phyloP scores from a whole-genome alignment of 192 early-diverging fungal species.

The Entomortierella lignicola region DNA sequence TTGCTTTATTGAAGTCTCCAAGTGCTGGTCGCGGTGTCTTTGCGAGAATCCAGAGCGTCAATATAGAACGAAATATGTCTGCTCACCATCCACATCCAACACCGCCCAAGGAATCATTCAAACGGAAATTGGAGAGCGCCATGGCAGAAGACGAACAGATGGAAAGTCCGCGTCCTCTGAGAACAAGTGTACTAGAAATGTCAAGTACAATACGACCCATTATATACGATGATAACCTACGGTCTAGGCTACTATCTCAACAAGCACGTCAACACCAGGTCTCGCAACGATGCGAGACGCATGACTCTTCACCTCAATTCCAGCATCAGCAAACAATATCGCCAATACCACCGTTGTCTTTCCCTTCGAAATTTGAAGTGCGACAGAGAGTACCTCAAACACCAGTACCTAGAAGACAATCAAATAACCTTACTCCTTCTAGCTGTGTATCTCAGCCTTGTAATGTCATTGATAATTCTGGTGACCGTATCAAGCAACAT shows the following conservation, averaged over 20 bases:
- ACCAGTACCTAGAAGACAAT: background rate
- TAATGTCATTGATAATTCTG: background rate
- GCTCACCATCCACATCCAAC: too few species aligned
- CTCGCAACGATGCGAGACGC: background rate
- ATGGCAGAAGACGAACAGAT: constrained; percentile 16
- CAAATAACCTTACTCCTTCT: background rate
- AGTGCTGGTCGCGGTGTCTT: constrained; percentile 34
- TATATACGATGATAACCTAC: constrained; percentile 11
- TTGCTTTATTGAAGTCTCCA: constrained; percentile 35
- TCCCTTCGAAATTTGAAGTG: background rate
- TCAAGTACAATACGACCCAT: background rate
- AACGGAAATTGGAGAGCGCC: constrained; percentile 26
- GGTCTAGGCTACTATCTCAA: background rate
- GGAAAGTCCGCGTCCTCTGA: background rate
- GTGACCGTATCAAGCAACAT: too few species aligned
- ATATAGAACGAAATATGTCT: background rate
- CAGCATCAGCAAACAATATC: background rate
- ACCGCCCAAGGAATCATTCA: background rate
- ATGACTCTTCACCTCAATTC: background rate
- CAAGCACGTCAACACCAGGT: background rate
- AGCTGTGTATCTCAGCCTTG: background rate
- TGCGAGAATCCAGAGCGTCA: constrained; percentile 10
- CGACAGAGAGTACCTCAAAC: background rate
- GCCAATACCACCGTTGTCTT: background rate
- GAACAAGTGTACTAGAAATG: background rate